Percentiles rank a stretch among this genome's conserved stretches.
Evolutionary conservation across 306 rosid genomes (phyloP).

Genomic region (Quercus rubra): DNA sequence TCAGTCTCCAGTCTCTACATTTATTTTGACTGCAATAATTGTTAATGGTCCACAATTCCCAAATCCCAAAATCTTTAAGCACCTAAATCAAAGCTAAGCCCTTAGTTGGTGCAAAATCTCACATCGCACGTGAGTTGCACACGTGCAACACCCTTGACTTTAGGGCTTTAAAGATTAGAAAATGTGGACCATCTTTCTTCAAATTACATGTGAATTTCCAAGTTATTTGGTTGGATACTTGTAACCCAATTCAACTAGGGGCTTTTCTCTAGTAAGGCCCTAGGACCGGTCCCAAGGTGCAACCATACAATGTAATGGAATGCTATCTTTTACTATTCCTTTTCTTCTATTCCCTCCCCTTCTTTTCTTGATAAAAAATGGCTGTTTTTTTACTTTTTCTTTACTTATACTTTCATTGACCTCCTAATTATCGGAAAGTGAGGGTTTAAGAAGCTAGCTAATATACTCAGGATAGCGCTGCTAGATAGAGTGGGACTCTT

Average conservation of each 20-base stretch:
- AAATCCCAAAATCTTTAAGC: not conserved
- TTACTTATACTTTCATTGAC: no score
- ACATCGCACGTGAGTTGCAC: slow-evolving; percentile 28
- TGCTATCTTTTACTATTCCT: no score
- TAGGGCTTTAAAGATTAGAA: not conserved
- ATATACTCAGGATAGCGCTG: no score
- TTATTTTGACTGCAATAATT: slow-evolving; percentile 5
- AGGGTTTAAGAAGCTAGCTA: no score
- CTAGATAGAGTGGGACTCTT: no score
- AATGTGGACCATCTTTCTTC: not conserved
- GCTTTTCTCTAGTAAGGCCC: not conserved
- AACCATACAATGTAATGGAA: no score
- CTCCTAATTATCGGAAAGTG: no score
- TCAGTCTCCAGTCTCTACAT: not conserved
- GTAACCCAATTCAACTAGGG: not conserved
- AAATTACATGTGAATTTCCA: not conserved
- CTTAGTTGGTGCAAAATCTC: slow-evolving; percentile 20
- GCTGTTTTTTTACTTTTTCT: no score
- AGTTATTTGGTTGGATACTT: not conserved
- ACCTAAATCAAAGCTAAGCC: not conserved
- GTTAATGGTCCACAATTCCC: slow-evolving; percentile 7
- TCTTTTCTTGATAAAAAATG: no score
- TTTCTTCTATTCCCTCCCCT: no score
- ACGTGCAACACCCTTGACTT: slow-evolving; percentile 23
- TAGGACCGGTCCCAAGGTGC: no score